Base-by-base conservation (phyloP, 495 filamentous ascomycete species). In the Cryomyces antarcticus region DNA sequence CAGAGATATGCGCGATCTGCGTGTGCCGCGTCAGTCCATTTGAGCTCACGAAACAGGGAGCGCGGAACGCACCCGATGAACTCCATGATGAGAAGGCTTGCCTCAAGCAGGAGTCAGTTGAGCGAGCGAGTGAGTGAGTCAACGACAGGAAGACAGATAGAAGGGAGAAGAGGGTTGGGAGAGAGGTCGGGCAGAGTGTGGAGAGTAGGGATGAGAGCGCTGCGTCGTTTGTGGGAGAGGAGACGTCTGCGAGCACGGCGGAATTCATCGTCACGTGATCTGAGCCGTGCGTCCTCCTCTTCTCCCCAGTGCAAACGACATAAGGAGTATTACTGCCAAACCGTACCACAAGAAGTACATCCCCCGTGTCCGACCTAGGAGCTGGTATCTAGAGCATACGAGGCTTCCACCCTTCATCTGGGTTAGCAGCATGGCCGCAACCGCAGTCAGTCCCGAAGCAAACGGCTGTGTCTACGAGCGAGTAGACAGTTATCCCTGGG, bases 1-100 rank as follows among this genome's bases (percentile, higher is more conserved):
- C 61, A 99, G 68, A 30, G 80, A 84, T 61, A 88, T 88, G 41
- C 76, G 71, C 42, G 80, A 68, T 50, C 82, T 85, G 52, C 39
- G 39, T 27, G 28, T 44, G 29, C 41, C 38, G 9, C 24, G 34
- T 54, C 41, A 56, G 44, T 37, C 11, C 6, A 5, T 7, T 27
- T 28, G 35, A 12, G 29, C 13, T 28, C 7, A 7, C 12, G 13
- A 13, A 17, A 17, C 5, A 6, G 6, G 28, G 10, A 31, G 29
- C 7, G 38, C 30, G 30, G 7, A 28, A 56, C 66, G 49, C 36
- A 72, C 72, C 71, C 73, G 44, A 77, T 75, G 57, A 67, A 78
- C 60, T 78, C 74, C 73, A 77, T 76, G 39, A 47, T 39, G 10
- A 24, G 17, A 24, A 24, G 17, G 17, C 17, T 24, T 24, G 17